Percentiles rank a stretch among this genome's conserved stretches.
Conservation (phyloP, 106 monocot species). For the Dioscorea zingiberensis region DNA sequence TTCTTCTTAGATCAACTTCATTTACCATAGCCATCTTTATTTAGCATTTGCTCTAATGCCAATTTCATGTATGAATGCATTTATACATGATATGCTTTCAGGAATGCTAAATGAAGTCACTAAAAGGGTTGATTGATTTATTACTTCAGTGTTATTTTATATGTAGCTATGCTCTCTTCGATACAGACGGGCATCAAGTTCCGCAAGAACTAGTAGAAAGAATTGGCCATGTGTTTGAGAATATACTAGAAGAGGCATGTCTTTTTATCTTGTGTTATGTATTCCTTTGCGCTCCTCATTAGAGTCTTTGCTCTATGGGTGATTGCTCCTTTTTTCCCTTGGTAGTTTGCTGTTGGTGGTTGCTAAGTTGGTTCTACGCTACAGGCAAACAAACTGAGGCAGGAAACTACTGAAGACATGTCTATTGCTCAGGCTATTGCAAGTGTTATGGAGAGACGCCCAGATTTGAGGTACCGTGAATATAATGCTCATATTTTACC, state of each 20-base stretch:
- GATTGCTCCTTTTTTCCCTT: no score
- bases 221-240: conserved; percentile 71
- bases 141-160: background rate
- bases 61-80: no score
- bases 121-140: no score
- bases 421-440: conserved; percentile 67
- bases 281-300: no score
- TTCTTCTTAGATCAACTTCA: background rate
- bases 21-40: background rate
- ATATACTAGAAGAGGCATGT: conserved; percentile 69
- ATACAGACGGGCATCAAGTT: conserved; percentile 79
- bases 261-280: background rate
- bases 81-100: no score
- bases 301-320: no score
- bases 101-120: background rate
- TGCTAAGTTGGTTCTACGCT: background rate
- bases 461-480: conserved; percentile 62
- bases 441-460: conserved; percentile 50
- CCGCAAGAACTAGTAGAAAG: conserved; percentile 73
- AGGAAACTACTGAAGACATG: conserved; percentile 56
- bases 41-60: no score
- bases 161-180: conserved; percentile 88
- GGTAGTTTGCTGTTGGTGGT: no score
- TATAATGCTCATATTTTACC: no score
- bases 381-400: conserved; percentile 75